phyloP scores from a whole-genome alignment of 768 basidiomycete species.

The Termitomyces sp. region DNA sequence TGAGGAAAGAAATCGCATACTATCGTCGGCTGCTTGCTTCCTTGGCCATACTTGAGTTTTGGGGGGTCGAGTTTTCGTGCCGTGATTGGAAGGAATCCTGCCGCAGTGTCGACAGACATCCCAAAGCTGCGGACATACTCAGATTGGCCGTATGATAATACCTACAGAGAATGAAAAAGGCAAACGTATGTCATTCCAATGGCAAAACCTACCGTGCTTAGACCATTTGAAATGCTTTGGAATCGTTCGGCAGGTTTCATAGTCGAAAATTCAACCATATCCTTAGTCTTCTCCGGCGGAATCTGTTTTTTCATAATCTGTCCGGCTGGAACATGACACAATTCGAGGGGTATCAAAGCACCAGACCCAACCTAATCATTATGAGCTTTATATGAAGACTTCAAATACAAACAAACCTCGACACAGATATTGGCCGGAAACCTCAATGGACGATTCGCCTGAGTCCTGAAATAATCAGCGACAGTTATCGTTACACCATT shows the following conservation, averaged over 20 bases:
- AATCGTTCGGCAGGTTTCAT: constrained; percentile 60
- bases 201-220: constrained; percentile 19
- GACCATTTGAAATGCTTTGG: constrained; percentile 47
- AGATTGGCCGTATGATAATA: constrained; percentile 65
- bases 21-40: constrained; percentile 48
- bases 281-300: constrained; percentile 60
- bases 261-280: constrained; percentile 65
- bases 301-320: constrained; percentile 75
- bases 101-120: constrained; percentile 47
- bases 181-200: neutral
- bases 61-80: constrained; percentile 64
- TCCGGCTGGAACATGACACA: constrained; percentile 58
- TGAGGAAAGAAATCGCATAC: constrained; percentile 28
- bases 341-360: constrained; percentile 65
- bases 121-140: constrained; percentile 72
- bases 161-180: constrained; percentile 25
- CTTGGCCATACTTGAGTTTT: constrained; percentile 58
- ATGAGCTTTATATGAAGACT: neutral
- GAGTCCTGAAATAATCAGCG: constrained; percentile 16
- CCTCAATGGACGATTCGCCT: constrained; percentile 30
- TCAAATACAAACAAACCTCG: constrained; percentile 36
- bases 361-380: constrained; percentile 49
- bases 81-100: constrained; percentile 46
- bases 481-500: constrained; percentile 28
- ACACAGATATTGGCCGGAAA: constrained; percentile 50